phyloP scores from a whole-genome alignment of 2,329 filamentous ascomycete genomes.

The Verticillium dahliae region DNA sequence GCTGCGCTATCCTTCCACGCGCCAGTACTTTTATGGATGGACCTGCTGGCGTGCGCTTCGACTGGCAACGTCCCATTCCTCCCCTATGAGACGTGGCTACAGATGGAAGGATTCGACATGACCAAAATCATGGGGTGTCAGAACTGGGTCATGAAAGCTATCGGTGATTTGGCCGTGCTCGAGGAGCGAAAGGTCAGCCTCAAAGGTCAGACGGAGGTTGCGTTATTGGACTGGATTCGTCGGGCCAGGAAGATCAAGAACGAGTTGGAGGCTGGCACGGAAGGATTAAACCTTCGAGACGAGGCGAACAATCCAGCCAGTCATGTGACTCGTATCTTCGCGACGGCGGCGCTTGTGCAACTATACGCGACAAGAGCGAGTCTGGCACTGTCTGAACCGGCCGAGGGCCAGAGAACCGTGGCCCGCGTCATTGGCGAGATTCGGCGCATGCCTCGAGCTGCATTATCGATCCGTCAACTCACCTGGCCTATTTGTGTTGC shows the following conservation, averaged over 20 bases:
- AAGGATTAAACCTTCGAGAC: neutral
- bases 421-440: constrained; percentile 1
- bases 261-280: neutral
- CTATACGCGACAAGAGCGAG: neutral
- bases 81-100: constrained; percentile 4
- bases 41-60: constrained; percentile 5
- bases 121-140: constrained; percentile 8
- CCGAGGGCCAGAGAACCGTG: neutral
- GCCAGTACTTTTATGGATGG: constrained; percentile 7
- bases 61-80: constrained; percentile 3
- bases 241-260: neutral
- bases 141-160: constrained; percentile 8
- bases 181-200: neutral
- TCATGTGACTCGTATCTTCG: constrained; percentile 5
- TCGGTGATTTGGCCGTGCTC: constrained; percentile 5
- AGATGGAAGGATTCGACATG: constrained; percentile 4
- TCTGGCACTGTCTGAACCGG: neutral
- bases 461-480: constrained; percentile 1
- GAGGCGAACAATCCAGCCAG: neutral
- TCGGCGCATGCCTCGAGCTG: neutral
- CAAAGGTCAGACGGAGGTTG: neutral
- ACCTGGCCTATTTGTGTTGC: constrained; percentile 6
- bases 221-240: neutral
- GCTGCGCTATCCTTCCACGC: constrained; percentile 8
- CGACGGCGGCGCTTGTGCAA: constrained; percentile 2